phyloP scores from a whole-genome alignment of 345 rosid species.

The Anastatica hierochuntica region DNA sequence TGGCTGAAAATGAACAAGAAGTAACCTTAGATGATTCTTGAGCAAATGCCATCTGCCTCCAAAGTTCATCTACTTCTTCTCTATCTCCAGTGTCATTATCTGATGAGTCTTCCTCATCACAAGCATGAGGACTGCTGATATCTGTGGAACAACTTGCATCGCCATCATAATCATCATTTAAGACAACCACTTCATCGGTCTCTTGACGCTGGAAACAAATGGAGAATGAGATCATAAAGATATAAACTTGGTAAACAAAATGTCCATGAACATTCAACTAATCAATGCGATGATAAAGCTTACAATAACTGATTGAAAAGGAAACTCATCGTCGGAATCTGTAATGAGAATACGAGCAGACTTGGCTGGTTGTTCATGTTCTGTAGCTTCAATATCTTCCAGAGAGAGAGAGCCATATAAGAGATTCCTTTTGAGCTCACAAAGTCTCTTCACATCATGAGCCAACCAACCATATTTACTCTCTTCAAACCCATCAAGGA shows the following conservation, averaged over 20 bases:
- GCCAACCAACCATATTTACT: slow-evolving; percentile 3
- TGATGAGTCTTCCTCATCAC: slow-evolving; percentile 9
- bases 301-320: background rate
- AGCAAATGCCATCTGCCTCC: slow-evolving; percentile 71
- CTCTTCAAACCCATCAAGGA: slow-evolving; percentile 15
- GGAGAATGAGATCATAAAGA: background rate
- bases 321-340: background rate
- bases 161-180: background rate
- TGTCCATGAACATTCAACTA: background rate
- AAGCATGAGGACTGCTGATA: background rate
- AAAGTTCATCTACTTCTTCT: slow-evolving; percentile 38
- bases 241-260: background rate
- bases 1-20: background rate
- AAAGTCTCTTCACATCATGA: background rate
- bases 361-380: background rate
- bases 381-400: background rate
- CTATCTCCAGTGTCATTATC: slow-evolving; percentile 19
- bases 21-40: slow-evolving; percentile 59
- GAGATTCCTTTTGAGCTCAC: background rate
- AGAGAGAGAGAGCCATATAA: background rate
- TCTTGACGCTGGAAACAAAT: background rate
- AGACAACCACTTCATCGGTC: background rate
- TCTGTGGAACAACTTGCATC: background rate
- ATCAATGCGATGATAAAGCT: background rate
- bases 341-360: background rate